These are phyloP conservation scores for Elsinoe perseae DNA, from an alignment of 2,329 filamentous ascomycete genomes.

Conservation along the genomic window DNA sequence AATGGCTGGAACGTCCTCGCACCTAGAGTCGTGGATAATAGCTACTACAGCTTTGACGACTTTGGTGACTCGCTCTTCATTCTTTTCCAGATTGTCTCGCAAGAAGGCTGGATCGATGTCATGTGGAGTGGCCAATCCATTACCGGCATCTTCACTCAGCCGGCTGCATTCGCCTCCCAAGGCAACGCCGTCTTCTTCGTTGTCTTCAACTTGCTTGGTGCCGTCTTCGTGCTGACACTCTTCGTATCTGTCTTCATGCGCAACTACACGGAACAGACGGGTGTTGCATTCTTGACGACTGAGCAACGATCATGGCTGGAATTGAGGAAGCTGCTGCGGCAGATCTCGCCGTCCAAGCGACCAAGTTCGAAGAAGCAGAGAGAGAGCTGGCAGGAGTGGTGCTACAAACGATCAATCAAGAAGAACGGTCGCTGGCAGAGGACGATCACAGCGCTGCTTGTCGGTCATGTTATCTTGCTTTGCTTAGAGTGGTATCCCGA, in stretches of 20 bases:
- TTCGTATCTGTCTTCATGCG: slow-evolving; percentile 99
- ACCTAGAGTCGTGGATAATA: slow-evolving; percentile 72
- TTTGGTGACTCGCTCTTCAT: slow-evolving; percentile 92
- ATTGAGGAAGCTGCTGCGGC: slow-evolving; percentile 78
- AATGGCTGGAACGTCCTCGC: slow-evolving; percentile 80
- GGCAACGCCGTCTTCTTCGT: slow-evolving; percentile 93
- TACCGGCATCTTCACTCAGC: slow-evolving; percentile 67
- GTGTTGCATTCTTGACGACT: slow-evolving; percentile 88
- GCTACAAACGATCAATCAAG: slow-evolving; percentile 85
- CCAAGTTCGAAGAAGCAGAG: slow-evolving; percentile 69
- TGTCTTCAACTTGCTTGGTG: slow-evolving; percentile 89
- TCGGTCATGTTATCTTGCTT: slow-evolving; percentile 75
- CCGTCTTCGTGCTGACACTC: slow-evolving; percentile 91
- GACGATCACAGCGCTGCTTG: slow-evolving; percentile 67
- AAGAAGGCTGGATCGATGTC: slow-evolving; percentile 97
- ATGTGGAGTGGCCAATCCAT: slow-evolving; percentile 78
- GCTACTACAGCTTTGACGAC: slow-evolving; percentile 86
- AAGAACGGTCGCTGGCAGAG: slow-evolving; percentile 91
- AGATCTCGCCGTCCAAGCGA: slow-evolving; percentile 90
- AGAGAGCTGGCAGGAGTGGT: slow-evolving; percentile 79
- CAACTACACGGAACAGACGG: slow-evolving; percentile 97
- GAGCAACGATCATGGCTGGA: slow-evolving; percentile 97
- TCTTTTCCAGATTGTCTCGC: slow-evolving; percentile 96
- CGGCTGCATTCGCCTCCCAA: slow-evolving; percentile 58
- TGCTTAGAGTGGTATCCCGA: slow-evolving; percentile 80